Base-by-base conservation (phyloP, 495 filamentous ascomycete genomes). In the Ascodesmis nigricans region DNA sequence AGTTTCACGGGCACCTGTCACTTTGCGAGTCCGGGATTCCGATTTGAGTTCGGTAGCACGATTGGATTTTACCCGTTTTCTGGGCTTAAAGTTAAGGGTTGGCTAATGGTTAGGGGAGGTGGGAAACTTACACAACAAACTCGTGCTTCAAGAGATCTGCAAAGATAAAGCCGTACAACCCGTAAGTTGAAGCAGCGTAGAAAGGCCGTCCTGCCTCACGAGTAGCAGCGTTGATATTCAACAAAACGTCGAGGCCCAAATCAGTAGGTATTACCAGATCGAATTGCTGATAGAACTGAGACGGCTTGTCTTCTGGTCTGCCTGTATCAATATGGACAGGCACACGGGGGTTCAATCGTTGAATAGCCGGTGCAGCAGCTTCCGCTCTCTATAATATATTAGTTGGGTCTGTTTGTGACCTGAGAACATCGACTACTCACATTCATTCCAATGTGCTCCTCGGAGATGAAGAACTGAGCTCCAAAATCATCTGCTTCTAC, bases 81-180 rank as follows among this genome's bases (percentile, higher is more conserved):
- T 39, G 17, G 10, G 17, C 13, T 15, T 16, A n/a, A n/a, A n/a
- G 8, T 7, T 21, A 2, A 17, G 18, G 10, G 16, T 47, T 30
- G 38, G 43, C 10, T 8, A 6, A 22, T 20, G 6, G n/a, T 7
- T 21, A 14, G 6, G 34, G n/a, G 0, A 23, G 3, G 18, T 13
- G 4, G 20, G 22, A 16, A 13, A 9, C 10, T 21, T 46, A 42
- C 43, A 49, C 71, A 24, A 87, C 70, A 41, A 78, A 97, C 38
- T 80, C 69, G 51, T 95, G 87, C 29, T 64, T 62, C 46, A 90
- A 77, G 8, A 97, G 62, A 50, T 97, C 87, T 14, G 79, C 74
- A 54, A 97, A 97, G 33, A 91, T 73, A 52, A 78, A 97, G 19
- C 90, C 90, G 55, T 91, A 92, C 48, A 93, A 65, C 16, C 87